Evolutionary conservation across 2,329 filamentous ascomycete genomes (phyloP).

Genomic region (Aspergillus niger): DNA sequence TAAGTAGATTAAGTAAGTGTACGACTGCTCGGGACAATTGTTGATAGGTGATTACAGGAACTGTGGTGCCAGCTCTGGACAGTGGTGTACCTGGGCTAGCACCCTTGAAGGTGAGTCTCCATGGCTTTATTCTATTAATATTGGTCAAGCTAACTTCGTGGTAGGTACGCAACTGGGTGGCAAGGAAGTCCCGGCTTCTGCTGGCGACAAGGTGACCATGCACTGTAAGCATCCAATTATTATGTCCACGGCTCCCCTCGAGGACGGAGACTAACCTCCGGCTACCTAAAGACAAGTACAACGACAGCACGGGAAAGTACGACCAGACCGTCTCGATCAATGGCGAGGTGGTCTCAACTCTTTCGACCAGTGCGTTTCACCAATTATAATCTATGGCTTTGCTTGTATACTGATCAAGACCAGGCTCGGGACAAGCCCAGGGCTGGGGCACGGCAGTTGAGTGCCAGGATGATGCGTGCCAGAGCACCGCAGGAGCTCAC

Average conservation of each 20-base stretch:
- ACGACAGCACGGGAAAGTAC: slow-evolving; percentile 32
- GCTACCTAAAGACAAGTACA: slow-evolving; percentile 29
- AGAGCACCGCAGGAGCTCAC: slow-evolving; percentile 31
- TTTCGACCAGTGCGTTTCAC: slow-evolving; percentile 28
- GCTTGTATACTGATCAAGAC: not conserved
- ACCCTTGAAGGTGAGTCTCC: slow-evolving; percentile 26
- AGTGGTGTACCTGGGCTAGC: slow-evolving; percentile 39
- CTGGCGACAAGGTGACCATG: slow-evolving; percentile 31
- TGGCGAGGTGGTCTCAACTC: slow-evolving; percentile 30
- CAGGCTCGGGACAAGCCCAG: slow-evolving; percentile 32
- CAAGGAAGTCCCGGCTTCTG: slow-evolving; percentile 28
- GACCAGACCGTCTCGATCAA: slow-evolving; percentile 35
- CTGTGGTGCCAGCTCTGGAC: slow-evolving; percentile 31
- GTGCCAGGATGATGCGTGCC: slow-evolving; percentile 32
- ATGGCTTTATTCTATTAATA: not conserved
- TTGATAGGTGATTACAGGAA: slow-evolving; percentile 18
- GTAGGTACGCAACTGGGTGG: slow-evolving; percentile 28
- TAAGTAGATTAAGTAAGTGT: slow-evolving; percentile 13
- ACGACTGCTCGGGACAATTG: too few species aligned
- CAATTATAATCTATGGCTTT: not conserved
- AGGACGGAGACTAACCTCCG: not conserved
- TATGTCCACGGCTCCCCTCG: not conserved
- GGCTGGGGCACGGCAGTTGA: slow-evolving; percentile 38
- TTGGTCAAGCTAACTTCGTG: not conserved
- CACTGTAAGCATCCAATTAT: slow-evolving; percentile 23